Conservation (phyloP, 148 eudicot species). For the Cornus controversa region DNA sequence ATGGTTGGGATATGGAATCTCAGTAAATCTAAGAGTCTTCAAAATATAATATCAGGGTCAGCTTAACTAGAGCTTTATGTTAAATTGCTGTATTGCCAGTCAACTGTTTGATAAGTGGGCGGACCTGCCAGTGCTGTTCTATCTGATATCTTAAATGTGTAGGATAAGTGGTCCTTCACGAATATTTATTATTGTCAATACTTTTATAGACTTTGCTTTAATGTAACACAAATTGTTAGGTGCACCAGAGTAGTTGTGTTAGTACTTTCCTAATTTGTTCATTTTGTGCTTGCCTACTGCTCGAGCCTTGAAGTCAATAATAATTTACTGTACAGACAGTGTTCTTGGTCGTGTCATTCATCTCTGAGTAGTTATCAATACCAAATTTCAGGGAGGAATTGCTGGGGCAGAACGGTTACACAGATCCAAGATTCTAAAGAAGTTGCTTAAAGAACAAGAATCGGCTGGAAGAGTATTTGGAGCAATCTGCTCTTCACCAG, state of each 20-base stretch:
- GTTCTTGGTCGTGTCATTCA: not conserved
- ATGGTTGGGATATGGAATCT: not conserved
- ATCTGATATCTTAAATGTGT: not conserved
- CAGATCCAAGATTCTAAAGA: conserved; percentile 72
- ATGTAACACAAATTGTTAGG: too few species aligned
- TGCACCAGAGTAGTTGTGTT: not conserved
- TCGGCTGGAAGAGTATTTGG: conserved; percentile 66
- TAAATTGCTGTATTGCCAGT: not conserved
- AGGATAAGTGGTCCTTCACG: not conserved
- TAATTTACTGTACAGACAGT: not conserved
- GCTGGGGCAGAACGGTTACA: conserved; percentile 56
- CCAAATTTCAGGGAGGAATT: conserved; percentile 55
- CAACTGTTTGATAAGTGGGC: not conserved
- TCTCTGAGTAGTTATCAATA: conserved; percentile 3
- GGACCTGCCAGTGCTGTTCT: not conserved
- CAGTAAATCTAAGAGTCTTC: not conserved
- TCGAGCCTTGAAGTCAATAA: not conserved
- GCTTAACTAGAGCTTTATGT: not conserved
- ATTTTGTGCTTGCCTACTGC: not conserved
- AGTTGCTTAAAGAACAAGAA: conserved; percentile 80
- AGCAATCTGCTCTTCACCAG: conserved; percentile 61
- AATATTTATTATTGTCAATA: not conserved
- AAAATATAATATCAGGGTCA: not conserved
- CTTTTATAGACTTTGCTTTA: not conserved
- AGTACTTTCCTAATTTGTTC: not conserved